Base-by-base conservation (phyloP, 2,329 filamentous ascomycete genomes). In the Cladorrhinum sp. region DNA sequence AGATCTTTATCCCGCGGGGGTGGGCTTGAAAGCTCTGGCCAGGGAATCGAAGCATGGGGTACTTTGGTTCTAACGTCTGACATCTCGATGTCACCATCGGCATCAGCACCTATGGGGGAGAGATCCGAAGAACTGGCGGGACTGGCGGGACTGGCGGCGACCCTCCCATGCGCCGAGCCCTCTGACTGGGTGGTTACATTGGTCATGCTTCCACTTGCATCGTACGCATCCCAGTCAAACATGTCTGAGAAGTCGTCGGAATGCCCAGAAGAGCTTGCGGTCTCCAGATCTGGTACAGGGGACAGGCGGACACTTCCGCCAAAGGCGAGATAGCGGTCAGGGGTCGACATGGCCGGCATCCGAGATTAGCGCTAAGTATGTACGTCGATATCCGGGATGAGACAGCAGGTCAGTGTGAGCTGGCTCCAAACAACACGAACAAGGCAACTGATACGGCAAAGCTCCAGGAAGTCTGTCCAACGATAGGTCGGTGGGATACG, bases 181-280 rank as follows among this genome's bases (percentile, higher is more conserved):
- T 64, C 56, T 18, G 65, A 62, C 23, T 26, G 63, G 21, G 52
- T 63, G 61, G 62, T 62, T 62, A 62, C 64, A 65, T 66, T 60
- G 23, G 64, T 60, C 14, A 8, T 23, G 2, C 33, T 18, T 10
- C 49, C 24, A 26, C 50, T 18, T 24, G 20, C 58, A 51, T 57
- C 9, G 20, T 36, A 64, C 18, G 23, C 30, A 36, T 51, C 51
- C 53, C 26, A 65, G 62, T 67, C 65, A 58, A 67, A 67, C 33
- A 62, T 46, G n/a, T 64, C 58, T 12, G 51, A 56, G 36, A 23
- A 59, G 28, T 60, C 62, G 26, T 66, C 64, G 26, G 51, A 49
- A 18, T 53, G 14, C n/a, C 61, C 12, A 46, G 63, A 59, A 50
- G 9, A 57, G 55, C 61, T 61, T 53, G 57, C 39, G 23, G 60